phyloP scores from a whole-genome alignment of 2,329 filamentous ascomycete genomes.

The Pseudocercospora pini-densiflorae region DNA sequence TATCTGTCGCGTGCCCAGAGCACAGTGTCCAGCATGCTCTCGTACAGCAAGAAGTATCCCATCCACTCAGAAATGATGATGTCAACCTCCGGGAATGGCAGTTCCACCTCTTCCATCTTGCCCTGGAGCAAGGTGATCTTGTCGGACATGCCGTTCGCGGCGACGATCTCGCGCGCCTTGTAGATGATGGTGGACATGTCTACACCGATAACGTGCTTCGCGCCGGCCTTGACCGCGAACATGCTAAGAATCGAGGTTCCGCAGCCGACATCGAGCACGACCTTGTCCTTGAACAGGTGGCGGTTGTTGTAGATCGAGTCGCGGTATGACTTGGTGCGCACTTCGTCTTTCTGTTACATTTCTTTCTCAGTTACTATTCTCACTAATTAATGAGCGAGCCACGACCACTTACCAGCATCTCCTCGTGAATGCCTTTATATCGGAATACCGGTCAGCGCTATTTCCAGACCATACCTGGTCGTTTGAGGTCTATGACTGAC shows the following conservation, averaged over 20 bases:
- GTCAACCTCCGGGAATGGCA: conserved; percentile 94
- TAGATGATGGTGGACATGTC: conserved; percentile 99
- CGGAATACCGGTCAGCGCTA: conserved; percentile 44
- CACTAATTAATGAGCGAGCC: neutral
- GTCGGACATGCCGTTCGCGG: conserved; percentile 85
- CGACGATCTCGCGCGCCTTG: conserved; percentile 95
- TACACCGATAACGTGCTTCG: conserved; percentile 97
- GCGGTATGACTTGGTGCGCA: conserved; percentile 94
- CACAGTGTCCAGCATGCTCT: conserved; percentile 98
- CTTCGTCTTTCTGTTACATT: conserved; percentile 84
- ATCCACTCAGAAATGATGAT: conserved; percentile 99
- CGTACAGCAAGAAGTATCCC: conserved; percentile 98
- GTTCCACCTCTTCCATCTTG: conserved; percentile 98
- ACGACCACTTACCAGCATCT: conserved; percentile 83
- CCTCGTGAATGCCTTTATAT: conserved; percentile 85
- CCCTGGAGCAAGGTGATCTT: conserved; percentile 98
- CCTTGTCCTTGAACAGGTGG: conserved; percentile 88
- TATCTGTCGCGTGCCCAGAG: conserved; percentile 95
- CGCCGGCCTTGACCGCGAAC: conserved; percentile 95
- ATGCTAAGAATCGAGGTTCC: conserved; percentile 98
- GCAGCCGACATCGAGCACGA: conserved; percentile 96
- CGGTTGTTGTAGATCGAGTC: conserved; percentile 97
- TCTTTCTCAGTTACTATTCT: conserved; percentile 17
- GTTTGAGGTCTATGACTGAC: conserved; percentile 58
- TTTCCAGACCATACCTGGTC: neutral